Base-by-base conservation (phyloP, 2,329 filamentous ascomycete genomes). In the Aspergillus awamori region DNA sequence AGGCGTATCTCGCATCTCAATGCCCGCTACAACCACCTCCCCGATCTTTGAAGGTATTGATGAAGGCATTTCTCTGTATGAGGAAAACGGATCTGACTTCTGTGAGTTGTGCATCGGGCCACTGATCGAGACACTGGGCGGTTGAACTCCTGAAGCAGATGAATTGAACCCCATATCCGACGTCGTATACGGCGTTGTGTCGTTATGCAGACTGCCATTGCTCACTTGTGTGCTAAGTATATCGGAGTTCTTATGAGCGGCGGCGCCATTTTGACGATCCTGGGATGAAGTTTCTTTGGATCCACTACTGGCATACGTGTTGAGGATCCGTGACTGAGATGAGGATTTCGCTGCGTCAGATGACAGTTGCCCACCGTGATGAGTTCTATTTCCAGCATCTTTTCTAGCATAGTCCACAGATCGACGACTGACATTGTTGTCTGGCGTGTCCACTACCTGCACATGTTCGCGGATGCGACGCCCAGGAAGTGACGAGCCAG, bases 401-500 rank as follows among this genome's bases (percentile, higher is more conserved):
- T 60, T 47, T 5, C 56, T 62, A n/a, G 49, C 41, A 10, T 30
- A 15, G 2, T 43, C 58, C 10, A 51, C 39, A 20, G 53, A 24
- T 15, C 53, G 41, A 8, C 53, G 64, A 55, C 53, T 61, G n/a
- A 62, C 57, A 26, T 61, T 57, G 10, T 58, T 53, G 10, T 62
- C 56, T 58, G 72, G 74, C 17, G 73, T 77, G 20, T 76, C 70
- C 5, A 65, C 52, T 20, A 77, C 74, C 63, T 77, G 75, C n/a
- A 77, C 62, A 33, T 65, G 62, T 3, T 65, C 65, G 17, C 24
- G 48, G 43, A 56, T 56, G 30, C 51, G 45, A n/a, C 30, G 52
- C 20, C 36, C 60, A 38, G 70, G 64, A 28, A 69, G 68, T 4
- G 66, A 67, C 28, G 62, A 64, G 4, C 58, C 65, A 3, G 71